A percentile compares a stretch with the other conserved stretches of the same genome.
These are phyloP conservation scores for Eryngium alpinum DNA, from an alignment of 140 eudicot species.

Conservation along the genomic window DNA sequence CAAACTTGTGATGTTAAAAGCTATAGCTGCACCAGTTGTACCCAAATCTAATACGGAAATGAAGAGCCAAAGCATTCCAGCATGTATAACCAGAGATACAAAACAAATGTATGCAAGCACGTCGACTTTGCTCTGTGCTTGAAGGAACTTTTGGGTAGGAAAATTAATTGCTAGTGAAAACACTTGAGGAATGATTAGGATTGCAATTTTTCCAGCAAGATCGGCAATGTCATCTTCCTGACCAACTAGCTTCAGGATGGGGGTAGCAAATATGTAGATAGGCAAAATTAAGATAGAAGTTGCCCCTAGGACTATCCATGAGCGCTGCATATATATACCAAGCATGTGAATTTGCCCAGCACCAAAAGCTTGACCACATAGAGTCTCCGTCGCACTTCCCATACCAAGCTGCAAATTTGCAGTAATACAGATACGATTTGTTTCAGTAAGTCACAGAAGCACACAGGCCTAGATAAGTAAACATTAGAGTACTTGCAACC, in stretches of 20 bases:
- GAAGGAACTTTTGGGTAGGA: slow-evolving; percentile 46
- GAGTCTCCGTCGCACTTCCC: slow-evolving; percentile 68
- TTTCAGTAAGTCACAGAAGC: not conserved
- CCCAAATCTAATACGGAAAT: slow-evolving; percentile 41
- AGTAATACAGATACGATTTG: not conserved
- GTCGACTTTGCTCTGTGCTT: slow-evolving; percentile 54
- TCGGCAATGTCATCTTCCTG: slow-evolving; percentile 41
- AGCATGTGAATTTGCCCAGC: slow-evolving; percentile 47
- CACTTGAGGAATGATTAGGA: slow-evolving; percentile 35
- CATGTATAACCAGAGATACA: slow-evolving; percentile 23
- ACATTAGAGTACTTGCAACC: no score
- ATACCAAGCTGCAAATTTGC: slow-evolving; percentile 40
- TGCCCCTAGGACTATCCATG: slow-evolving; percentile 34
- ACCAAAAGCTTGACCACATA: slow-evolving; percentile 58
- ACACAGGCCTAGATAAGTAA: no score
- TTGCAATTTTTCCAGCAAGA: slow-evolving; percentile 35
- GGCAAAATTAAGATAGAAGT: slow-evolving; percentile 36
- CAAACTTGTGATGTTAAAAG: slow-evolving; percentile 41
- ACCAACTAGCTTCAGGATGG: slow-evolving; percentile 43
- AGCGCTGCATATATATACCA: slow-evolving; percentile 52
- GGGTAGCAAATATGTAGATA: slow-evolving; percentile 42
- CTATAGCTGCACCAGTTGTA: slow-evolving; percentile 44
- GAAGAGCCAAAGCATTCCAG: slow-evolving; percentile 34
- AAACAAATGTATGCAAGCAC: slow-evolving; percentile 38
- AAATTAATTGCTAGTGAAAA: slow-evolving; percentile 41